Base-by-base conservation (phyloP, 768 basidiomycete species). In the Ramaria sp. region DNA sequence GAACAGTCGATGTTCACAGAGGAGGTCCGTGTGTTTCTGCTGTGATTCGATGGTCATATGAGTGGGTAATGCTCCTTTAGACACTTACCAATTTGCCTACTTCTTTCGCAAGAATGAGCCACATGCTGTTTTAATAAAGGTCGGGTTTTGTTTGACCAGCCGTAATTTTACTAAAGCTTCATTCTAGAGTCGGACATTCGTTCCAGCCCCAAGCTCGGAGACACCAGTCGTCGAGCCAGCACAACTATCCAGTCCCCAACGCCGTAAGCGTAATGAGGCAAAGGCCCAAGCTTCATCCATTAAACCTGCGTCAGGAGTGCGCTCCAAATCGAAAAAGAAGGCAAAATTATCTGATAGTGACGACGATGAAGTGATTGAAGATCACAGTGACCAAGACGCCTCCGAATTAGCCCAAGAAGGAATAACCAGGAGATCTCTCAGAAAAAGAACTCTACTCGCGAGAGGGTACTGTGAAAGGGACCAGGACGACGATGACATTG, bases 11-110 rank as follows among this genome's bases (percentile, higher is more conserved):
- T 59, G 90, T 91, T 1, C 82, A 91, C 67, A 75, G 90, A 69
- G 91, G 91, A 70, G 87, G 92, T 90, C 60, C 45, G 77, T 61
- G 19, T 31, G 11, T 24, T 24, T 24, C 27, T 27, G 27, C 27
- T 27, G 27, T 27, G 11, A 7, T 10, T 27, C 48, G 17, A 12
- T 1, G n/a, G 27, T 33, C 11, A 22, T n/a, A n/a, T 2, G 24
- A 30, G 48, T 15, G 13, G 11, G 30, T 31, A 22, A 53, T 39
- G 50, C n/a, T 54, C 27, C 30, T 49, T 13, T 66, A 94, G 92
- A 88, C 59, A 79, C 78, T 0, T 95, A 94, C 65, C 92, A 95
- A 62, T 92, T 91, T 67, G 91, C 87, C 49, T 95, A 91, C 67
- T 95, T 93, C 71, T 74, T 94, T 62, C 80, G 90, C 22, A 84